A percentile compares a stretch with the other conserved stretches of the same genome.
Conservation (phyloP, 2,329 filamentous ascomycete species). For the Verticillium tricorpus region DNA sequence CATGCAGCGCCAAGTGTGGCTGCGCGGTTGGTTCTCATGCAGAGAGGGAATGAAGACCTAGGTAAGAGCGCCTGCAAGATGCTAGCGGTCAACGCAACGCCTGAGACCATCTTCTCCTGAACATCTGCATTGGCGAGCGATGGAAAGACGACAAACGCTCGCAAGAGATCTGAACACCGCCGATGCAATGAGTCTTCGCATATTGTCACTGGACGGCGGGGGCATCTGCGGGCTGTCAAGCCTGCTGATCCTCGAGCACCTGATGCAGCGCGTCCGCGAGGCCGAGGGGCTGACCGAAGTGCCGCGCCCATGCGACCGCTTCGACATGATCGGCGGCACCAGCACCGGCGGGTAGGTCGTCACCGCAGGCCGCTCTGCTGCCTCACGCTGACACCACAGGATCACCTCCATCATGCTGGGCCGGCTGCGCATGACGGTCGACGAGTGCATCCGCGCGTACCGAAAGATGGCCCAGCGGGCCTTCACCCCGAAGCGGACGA, state of each 20-base stretch:
- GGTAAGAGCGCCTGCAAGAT: too few relatives aligned
- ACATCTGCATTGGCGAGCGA: too few relatives aligned
- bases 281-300: background rate
- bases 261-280: constrained; percentile 17
- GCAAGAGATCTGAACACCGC: too few relatives aligned
- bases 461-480: background rate
- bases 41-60: too few relatives aligned
- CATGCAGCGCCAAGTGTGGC: too few relatives aligned
- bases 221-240: constrained; percentile 24
- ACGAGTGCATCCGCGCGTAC: constrained; percentile 2
- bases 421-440: constrained; percentile 12
- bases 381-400: background rate
- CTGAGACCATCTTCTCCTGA: too few relatives aligned
- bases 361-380: background rate
- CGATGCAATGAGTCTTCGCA: too few relatives aligned
- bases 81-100: too few relatives aligned
- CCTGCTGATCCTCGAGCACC: constrained; percentile 20
- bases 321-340: constrained; percentile 25
- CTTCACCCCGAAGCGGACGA: background rate
- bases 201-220: constrained; percentile 16
- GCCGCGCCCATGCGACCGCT: constrained; percentile 17
- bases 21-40: too few relatives aligned
- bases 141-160: too few relatives aligned
- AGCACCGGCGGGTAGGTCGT: constrained; percentile 19
- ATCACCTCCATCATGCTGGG: constrained; percentile 38